Percentiles rank a stretch among this genome's conserved stretches.
Conservation (phyloP, 306 rosid genomes). For the Rubus idaeus region DNA sequence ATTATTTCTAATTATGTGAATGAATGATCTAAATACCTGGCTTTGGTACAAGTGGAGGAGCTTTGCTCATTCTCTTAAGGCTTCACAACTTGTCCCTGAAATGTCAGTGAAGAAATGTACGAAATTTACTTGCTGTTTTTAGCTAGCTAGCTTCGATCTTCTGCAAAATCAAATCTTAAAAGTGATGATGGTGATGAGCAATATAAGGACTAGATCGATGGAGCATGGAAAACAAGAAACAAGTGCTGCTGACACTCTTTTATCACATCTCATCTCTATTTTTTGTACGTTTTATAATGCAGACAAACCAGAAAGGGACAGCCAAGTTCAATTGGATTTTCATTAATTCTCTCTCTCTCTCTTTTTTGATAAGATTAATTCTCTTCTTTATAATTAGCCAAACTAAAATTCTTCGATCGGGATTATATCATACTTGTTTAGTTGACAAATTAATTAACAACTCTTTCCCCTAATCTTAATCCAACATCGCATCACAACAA, state of each 20-base stretch:
- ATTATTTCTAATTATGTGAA: too few species aligned
- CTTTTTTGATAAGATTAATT: too few species aligned
- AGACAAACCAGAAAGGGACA: not conserved
- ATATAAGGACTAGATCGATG: not conserved
- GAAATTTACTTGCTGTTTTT: not conserved
- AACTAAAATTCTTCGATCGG: too few species aligned
- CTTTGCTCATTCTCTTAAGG: not conserved
- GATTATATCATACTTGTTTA: too few species aligned
- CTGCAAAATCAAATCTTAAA: not conserved
- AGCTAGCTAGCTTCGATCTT: not conserved
- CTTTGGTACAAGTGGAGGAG: too few species aligned
- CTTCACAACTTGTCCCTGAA: not conserved
- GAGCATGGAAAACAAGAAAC: not conserved
- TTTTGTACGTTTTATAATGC: not conserved
- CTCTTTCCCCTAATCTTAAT: too few species aligned
- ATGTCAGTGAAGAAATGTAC: not conserved
- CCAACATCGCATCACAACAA: not conserved
- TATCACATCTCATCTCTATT: too few species aligned
- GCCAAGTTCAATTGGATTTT: not conserved
- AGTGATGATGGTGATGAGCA: not conserved
- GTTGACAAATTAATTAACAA: too few species aligned
- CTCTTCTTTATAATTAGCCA: not conserved
- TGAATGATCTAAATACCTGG: too few species aligned
- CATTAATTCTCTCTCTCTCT: too few species aligned
- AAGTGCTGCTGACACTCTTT: not conserved